phyloP scores from a whole-genome alignment of 2,329 filamentous ascomycete species.

The Epichloe baconii region DNA sequence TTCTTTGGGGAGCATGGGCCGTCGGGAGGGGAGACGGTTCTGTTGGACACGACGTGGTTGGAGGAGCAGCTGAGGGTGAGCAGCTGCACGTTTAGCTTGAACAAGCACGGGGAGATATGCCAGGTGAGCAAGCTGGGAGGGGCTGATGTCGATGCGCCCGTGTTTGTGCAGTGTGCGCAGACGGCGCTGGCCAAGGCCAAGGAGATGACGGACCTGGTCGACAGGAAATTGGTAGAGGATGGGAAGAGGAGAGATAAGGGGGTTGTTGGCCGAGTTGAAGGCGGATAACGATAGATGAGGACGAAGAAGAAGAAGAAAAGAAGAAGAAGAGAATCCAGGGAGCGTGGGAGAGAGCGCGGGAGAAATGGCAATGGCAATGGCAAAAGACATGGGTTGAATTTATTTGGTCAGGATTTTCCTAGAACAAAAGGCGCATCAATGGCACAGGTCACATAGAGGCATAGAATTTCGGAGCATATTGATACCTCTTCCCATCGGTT shows the following conservation, averaged over 20 bases:
- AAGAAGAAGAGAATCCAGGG: conserved; percentile 5
- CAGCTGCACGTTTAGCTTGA: conserved; percentile 71
- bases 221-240: conserved; percentile 63
- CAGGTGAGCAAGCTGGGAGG: conserved; percentile 87
- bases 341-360: background rate
- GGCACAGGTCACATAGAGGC: background rate
- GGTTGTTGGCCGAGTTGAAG: conserved; percentile 62
- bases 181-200: conserved; percentile 68
- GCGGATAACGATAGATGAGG: conserved; percentile 66
- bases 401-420: background rate
- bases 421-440: background rate
- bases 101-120: conserved; percentile 80
- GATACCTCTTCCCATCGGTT: background rate
- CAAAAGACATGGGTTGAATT: background rate
- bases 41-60: conserved; percentile 58
- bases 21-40: conserved; percentile 40
- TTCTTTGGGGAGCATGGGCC: conserved; percentile 60
- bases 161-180: conserved; percentile 62
- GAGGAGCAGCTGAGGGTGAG: conserved; percentile 67
- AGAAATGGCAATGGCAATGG: background rate
- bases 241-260: conserved; percentile 64
- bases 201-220: conserved; percentile 62
- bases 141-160: conserved; percentile 63
- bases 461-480: background rate
- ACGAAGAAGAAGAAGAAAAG: conserved; percentile 8